Percentiles rank a stretch among this genome's conserved stretches.
phyloP scores from a whole-genome alignment of 2,329 filamentous ascomycete species.

The Paecilomyces variotii region DNA sequence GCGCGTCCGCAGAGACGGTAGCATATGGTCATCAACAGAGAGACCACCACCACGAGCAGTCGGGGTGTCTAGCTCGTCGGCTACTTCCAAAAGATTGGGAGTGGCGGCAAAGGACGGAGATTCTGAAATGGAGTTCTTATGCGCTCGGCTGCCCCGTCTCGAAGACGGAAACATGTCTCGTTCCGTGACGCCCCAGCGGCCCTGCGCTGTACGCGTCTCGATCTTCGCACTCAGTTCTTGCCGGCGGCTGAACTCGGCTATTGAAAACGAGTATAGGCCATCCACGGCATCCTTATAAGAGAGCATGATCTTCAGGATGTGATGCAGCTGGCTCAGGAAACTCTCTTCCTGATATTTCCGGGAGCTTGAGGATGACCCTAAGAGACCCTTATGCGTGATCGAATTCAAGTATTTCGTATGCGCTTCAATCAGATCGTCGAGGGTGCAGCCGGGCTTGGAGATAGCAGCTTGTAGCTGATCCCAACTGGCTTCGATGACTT shows the following conservation, averaged over 20 bases:
- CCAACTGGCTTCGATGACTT: slow-evolving; percentile 97
- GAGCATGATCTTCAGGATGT: slow-evolving; percentile 89
- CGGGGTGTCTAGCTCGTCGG: slow-evolving; percentile 28
- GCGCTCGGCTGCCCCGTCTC: slow-evolving; percentile 18
- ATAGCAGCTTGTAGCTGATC: slow-evolving; percentile 78
- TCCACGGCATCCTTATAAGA: slow-evolving; percentile 89
- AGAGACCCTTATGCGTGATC: slow-evolving; percentile 91
- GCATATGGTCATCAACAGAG: slow-evolving; percentile 50
- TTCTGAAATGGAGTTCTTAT: slow-evolving; percentile 13
- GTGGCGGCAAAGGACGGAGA: slow-evolving; percentile 18
- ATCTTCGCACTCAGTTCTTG: slow-evolving; percentile 74
- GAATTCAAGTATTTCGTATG: slow-evolving; percentile 85
- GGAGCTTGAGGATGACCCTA: slow-evolving; percentile 51
- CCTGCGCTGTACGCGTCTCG: slow-evolving; percentile 57
- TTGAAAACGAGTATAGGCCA: slow-evolving; percentile 86
- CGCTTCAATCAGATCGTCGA: slow-evolving; percentile 90
- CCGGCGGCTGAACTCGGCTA: slow-evolving; percentile 86
- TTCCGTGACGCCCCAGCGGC: slow-evolving; percentile 57
- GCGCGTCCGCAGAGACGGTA: slow-evolving; percentile 67
- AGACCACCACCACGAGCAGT: slow-evolving; percentile 31
- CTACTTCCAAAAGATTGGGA: slow-evolving; percentile 15
- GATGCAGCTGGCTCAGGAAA: slow-evolving; percentile 85
- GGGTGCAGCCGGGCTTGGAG: slow-evolving; percentile 74
- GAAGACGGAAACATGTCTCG: slow-evolving; percentile 35
- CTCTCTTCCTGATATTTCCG: slow-evolving; percentile 56